Conservation (phyloP, 2,329 filamentous ascomycete genomes). For the Colletotrichum orchidophilum region DNA sequence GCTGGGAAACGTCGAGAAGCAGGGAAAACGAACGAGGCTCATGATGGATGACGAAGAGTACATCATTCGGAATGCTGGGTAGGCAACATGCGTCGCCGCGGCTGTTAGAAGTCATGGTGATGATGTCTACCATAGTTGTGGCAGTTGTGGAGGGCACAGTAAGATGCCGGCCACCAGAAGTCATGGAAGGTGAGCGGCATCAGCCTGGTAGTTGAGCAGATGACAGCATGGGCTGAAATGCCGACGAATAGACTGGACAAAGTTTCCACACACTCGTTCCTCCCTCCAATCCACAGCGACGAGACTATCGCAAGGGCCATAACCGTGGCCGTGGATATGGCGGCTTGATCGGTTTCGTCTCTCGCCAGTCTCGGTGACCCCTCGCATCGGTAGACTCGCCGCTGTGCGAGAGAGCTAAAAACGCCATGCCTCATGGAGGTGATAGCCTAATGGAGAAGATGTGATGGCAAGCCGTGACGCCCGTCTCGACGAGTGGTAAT, state of each 20-base stretch:
- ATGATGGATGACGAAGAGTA: conserved; percentile 28
- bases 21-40: conserved; percentile 31
- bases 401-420: background rate
- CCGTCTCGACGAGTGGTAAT: background rate
- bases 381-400: conserved; percentile 3
- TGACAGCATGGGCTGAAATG: conserved; percentile 16
- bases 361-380: background rate
- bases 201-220: conserved; percentile 1
- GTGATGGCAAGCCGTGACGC: background rate
- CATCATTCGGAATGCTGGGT: conserved; percentile 3
- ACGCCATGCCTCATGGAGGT: conserved; percentile 16
- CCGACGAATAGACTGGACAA: conserved; percentile 6
- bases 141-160: conserved; percentile 1
- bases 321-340: background rate
- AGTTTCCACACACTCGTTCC: conserved; percentile 27
- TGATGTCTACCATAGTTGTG: background rate
- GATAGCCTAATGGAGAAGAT: background rate
- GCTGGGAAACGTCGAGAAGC: conserved; percentile 17
- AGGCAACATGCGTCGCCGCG: conserved; percentile 18
- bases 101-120: background rate
- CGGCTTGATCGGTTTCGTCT: conserved; percentile 18
- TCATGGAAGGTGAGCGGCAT: conserved; percentile 3
- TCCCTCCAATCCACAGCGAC: conserved; percentile 25
- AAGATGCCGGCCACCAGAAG: conserved; percentile 11
- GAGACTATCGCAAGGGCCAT: conserved; percentile 15